A percentile compares a stretch with the other conserved stretches of the same genome.
These are phyloP conservation scores for Prasinococcaceae sp. DNA, from an alignment of 139 green algal genomes.

Conservation along the genomic window DNA sequence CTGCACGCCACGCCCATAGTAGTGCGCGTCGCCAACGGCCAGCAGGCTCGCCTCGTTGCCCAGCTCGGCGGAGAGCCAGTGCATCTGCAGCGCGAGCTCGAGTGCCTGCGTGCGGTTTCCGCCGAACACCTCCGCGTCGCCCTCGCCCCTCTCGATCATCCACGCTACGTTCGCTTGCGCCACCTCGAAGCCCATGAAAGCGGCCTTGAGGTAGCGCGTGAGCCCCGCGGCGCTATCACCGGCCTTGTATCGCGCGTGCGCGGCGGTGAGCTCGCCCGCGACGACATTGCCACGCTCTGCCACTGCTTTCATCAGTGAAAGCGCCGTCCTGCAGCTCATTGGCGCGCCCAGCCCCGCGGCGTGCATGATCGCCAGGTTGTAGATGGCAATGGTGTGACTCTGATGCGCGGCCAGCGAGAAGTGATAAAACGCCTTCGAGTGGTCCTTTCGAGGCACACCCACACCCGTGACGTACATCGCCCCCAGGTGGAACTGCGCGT, in stretches of 20 bases:
- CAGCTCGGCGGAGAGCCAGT: slow-evolving; percentile 50
- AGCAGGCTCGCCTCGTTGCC: slow-evolving; percentile 61
- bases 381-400: slow-evolving; percentile 61
- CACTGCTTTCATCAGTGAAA: slow-evolving; percentile 35
- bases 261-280: slow-evolving; percentile 11
- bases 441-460: slow-evolving; percentile 20
- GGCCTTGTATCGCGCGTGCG: slow-evolving; percentile 9
- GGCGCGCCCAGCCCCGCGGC: slow-evolving; percentile 40
- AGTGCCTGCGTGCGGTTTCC: neutral
- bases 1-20: slow-evolving; percentile 53
- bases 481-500: slow-evolving; percentile 18
- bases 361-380: slow-evolving; percentile 79
- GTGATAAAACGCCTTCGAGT: slow-evolving; percentile 30
- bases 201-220: slow-evolving; percentile 48
- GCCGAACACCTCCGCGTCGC: neutral
- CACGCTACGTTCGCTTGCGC: slow-evolving; percentile 74
- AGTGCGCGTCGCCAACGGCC: slow-evolving; percentile 66
- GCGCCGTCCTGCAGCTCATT: slow-evolving; percentile 25
- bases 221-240: slow-evolving; percentile 15
- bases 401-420: slow-evolving; percentile 24
- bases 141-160: slow-evolving; percentile 40
- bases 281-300: slow-evolving; percentile 29
- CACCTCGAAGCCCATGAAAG: slow-evolving; percentile 66
- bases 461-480: slow-evolving; percentile 6
- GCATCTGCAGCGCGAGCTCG: slow-evolving; percentile 30